phyloP scores from a whole-genome alignment of 805 yeast genomes.

The Danielia reshetovae region DNA sequence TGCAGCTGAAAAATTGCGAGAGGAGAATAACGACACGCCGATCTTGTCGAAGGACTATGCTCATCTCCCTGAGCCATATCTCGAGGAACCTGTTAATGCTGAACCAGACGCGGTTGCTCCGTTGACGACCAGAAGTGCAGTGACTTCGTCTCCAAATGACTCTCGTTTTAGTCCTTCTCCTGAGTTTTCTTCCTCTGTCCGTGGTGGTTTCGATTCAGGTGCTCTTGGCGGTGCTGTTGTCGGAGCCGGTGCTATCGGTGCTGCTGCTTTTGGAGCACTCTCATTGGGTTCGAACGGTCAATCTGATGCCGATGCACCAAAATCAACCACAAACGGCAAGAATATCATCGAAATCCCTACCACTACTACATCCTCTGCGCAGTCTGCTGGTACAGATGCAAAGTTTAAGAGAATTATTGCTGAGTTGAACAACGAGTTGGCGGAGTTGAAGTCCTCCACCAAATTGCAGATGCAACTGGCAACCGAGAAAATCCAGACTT shows the following conservation, averaged over 20 bases:
- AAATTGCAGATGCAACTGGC: constrained; percentile 55
- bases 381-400: constrained; percentile 11
- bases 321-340: background rate
- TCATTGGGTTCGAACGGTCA: background rate
- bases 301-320: background rate
- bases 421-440: constrained; percentile 32
- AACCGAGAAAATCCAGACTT: constrained; percentile 44
- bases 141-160: background rate
- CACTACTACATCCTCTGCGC: background rate
- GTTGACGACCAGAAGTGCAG: background rate
- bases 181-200: background rate
- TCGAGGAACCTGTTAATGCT: too few relatives aligned
- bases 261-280: background rate
- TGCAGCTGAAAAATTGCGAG: background rate
- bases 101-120: background rate
- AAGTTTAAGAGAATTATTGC: constrained; percentile 28
- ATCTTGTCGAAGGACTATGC: constrained; percentile 3
- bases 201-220: too few relatives aligned
- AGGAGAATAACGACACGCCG: constrained; percentile 2
- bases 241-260: background rate
- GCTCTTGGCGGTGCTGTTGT: background rate
- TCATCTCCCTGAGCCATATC: background rate
- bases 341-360: background rate
- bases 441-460: constrained; percentile 27
- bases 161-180: constrained; percentile 1